Evolutionary conservation across 306 rosid species (phyloP).

Genomic region (Psophocarpus tetragonolobus): DNA sequence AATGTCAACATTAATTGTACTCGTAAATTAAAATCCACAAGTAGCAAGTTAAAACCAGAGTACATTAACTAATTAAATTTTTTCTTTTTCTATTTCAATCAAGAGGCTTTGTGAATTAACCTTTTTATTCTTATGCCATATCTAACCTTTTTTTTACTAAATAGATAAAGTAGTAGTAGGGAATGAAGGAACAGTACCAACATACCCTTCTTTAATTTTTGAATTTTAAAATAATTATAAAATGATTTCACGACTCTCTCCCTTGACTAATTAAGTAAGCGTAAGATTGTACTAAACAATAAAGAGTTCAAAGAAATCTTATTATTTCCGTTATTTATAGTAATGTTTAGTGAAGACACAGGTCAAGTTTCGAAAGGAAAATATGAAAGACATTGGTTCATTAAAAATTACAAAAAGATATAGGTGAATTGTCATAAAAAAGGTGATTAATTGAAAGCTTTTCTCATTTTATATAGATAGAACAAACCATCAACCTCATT

Average conservation of each 20-base stretch:
- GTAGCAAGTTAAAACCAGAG: neutral
- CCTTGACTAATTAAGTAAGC: too few species aligned
- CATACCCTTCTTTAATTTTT: neutral
- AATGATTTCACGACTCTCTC: too few species aligned
- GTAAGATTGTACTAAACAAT: neutral
- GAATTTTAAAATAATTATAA: too few species aligned
- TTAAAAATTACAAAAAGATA: too few species aligned
- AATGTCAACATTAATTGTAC: neutral
- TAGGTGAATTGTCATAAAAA: neutral
- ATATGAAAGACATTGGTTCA: neutral
- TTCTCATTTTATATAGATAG: neutral
- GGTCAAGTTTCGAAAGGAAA: too few species aligned
- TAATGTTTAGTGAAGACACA: neutral
- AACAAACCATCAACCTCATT: neutral
- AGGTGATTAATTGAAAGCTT: neutral
- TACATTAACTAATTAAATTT: neutral
- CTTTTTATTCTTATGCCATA: neutral
- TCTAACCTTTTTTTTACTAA: neutral
- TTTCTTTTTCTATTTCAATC: neutral
- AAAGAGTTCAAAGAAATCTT: neutral
- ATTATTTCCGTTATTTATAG: neutral
- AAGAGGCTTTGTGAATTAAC: neutral
- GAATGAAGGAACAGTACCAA: neutral
- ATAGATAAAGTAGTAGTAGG: neutral
- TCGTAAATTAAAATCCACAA: neutral